Conservation (phyloP, 495 filamentous ascomycete genomes). For the Penicillium robsamsonii region DNA sequence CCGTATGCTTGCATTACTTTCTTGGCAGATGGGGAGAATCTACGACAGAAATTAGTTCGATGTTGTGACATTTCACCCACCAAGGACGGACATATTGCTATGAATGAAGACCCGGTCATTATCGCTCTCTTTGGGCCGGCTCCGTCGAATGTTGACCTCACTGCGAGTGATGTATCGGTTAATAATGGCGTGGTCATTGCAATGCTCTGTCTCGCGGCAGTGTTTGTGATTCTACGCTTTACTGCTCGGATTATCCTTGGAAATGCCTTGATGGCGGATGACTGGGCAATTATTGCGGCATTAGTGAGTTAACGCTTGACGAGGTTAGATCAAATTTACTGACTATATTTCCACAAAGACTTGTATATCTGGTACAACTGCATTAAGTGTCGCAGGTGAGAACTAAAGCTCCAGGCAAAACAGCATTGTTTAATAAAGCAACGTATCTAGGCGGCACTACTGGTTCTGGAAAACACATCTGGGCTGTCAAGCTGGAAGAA, state of each 20-base stretch:
- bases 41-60: background rate
- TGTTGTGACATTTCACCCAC: background rate
- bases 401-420: background rate
- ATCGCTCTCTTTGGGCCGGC: slow-evolving; percentile 26
- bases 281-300: slow-evolving; percentile 34
- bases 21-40: too few species aligned
- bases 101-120: slow-evolving; percentile 23
- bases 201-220: slow-evolving; percentile 30
- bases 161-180: slow-evolving; percentile 9
- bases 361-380: slow-evolving; percentile 20
- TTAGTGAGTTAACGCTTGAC: slow-evolving; percentile 17
- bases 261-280: slow-evolving; percentile 32
- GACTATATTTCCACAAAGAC: background rate
- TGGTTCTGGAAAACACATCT: slow-evolving; percentile 32
- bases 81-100: background rate
- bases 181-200: slow-evolving; percentile 28
- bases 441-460: slow-evolving; percentile 19
- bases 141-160: slow-evolving; percentile 23
- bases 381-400: slow-evolving; percentile 28
- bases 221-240: slow-evolving; percentile 34
- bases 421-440: background rate
- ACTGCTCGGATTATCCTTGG: slow-evolving; percentile 25
- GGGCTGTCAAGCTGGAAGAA: slow-evolving; percentile 23
- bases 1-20: too few species aligned
- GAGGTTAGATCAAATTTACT: background rate